These are phyloP conservation scores for Gnaphalium uliginosum DNA, from an alignment of 129 eudicot species.

Conservation along the genomic window DNA sequence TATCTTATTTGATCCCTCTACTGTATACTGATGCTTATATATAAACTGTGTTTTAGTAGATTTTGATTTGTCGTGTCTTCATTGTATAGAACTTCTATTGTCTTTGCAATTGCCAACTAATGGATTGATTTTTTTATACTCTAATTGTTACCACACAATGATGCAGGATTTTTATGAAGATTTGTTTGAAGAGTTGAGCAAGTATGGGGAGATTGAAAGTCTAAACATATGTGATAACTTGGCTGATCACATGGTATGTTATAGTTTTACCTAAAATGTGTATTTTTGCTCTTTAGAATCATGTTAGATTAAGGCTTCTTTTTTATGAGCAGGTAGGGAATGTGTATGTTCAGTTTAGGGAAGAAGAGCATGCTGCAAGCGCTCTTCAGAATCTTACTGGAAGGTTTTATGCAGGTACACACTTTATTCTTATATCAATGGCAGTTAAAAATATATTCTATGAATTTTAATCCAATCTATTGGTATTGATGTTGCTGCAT, in stretches of 20 bases:
- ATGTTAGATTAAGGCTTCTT: slow-evolving; percentile 6
- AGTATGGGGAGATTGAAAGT: slow-evolving; percentile 96
- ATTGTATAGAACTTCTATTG: background rate
- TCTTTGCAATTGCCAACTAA: background rate
- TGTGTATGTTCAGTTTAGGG: slow-evolving; percentile 89
- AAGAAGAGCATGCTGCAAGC: slow-evolving; percentile 88
- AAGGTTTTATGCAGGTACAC: slow-evolving; percentile 81
- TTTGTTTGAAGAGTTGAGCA: slow-evolving; percentile 80
- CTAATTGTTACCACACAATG: background rate
- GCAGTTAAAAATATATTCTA: background rate
- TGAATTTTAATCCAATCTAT: background rate
- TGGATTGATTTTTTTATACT: background rate
- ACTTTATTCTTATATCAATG: background rate
- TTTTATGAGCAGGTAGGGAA: slow-evolving; percentile 74
- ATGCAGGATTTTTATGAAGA: slow-evolving; percentile 89
- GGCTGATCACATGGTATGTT: slow-evolving; percentile 87
- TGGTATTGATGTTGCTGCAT: background rate
- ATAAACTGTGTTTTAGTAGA: background rate
- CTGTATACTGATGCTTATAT: too few species aligned
- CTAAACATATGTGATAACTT: slow-evolving; percentile 86
- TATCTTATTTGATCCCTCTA: too few species aligned
- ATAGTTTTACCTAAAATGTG: background rate
- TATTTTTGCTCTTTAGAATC: background rate
- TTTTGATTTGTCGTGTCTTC: slow-evolving; percentile 2
- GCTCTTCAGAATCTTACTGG: slow-evolving; percentile 80